Evolutionary conservation across 139 green algal genomes (phyloP).

Genomic region (Eudorina sp.): DNA sequence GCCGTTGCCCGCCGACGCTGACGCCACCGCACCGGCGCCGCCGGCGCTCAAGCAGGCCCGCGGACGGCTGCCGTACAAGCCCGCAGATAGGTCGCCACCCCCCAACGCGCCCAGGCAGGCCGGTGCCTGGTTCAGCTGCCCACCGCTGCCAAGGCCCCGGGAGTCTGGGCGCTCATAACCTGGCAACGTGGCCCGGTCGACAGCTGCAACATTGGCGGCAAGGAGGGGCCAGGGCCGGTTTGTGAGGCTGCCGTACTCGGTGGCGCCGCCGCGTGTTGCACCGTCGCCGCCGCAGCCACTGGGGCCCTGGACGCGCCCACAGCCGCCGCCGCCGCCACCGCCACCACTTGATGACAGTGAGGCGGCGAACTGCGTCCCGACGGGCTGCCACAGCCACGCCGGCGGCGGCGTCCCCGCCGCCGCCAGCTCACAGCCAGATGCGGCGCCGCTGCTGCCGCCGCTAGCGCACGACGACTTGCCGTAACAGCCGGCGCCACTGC

Average conservation of each 20-base stretch:
- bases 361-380: background rate
- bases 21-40: background rate
- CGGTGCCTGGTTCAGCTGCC: too few relatives aligned
- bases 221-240: too few relatives aligned
- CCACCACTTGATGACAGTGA: background rate
- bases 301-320: too few relatives aligned
- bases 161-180: too few relatives aligned
- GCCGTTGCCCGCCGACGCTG: background rate
- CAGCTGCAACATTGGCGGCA: too few relatives aligned
- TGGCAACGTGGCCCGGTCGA: too few relatives aligned
- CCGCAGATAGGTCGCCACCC: background rate
- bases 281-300: too few relatives aligned
- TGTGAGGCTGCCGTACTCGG: too few relatives aligned
- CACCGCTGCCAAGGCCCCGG: too few relatives aligned
- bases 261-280: too few relatives aligned
- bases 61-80: background rate
- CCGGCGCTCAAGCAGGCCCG: conserved; percentile 1
- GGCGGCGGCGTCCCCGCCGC: background rate
- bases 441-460: background rate
- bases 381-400: background rate
- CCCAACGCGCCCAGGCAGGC: too few relatives aligned
- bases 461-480: background rate
- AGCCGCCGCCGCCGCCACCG: background rate
- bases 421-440: background rate
- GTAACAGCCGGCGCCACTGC: background rate